Percentiles rank a stretch among this genome's conserved stretches.
Evolutionary conservation across 441 rosid genomes (phyloP).

Genomic region (Omphalea diandra): DNA sequence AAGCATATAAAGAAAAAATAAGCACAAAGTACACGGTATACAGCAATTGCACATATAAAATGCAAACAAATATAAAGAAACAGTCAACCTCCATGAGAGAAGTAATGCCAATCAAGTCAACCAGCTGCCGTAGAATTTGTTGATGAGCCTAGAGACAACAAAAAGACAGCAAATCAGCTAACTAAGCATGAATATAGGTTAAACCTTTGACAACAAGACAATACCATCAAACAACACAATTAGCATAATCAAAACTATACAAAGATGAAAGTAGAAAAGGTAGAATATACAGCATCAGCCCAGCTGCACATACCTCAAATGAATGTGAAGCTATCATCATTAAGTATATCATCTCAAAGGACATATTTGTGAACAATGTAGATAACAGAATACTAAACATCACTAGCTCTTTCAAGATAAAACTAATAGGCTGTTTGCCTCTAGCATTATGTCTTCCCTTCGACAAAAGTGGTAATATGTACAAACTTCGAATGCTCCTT

Average conservation of each 20-base stretch:
- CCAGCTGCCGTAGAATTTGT: conserved; percentile 63
- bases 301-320: background rate
- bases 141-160: conserved; percentile 59
- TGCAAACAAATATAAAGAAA: conserved; percentile 15
- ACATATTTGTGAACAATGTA: background rate
- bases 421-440: background rate
- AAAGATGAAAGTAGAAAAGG: background rate
- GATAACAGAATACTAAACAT: background rate
- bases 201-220: background rate
- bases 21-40: background rate
- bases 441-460: background rate
- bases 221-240: background rate
- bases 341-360: background rate
- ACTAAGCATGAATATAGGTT: background rate
- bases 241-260: background rate
- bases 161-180: conserved; percentile 20
- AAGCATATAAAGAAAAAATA: background rate
- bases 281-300: background rate
- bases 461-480: background rate
- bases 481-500: background rate
- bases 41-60: background rate
- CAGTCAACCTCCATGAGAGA: conserved; percentile 90
- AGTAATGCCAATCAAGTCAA: conserved; percentile 89
- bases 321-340: background rate
- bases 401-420: background rate